phyloP scores from a whole-genome alignment of 1,284 basidiomycete species.

The Coniferiporia weirii region DNA sequence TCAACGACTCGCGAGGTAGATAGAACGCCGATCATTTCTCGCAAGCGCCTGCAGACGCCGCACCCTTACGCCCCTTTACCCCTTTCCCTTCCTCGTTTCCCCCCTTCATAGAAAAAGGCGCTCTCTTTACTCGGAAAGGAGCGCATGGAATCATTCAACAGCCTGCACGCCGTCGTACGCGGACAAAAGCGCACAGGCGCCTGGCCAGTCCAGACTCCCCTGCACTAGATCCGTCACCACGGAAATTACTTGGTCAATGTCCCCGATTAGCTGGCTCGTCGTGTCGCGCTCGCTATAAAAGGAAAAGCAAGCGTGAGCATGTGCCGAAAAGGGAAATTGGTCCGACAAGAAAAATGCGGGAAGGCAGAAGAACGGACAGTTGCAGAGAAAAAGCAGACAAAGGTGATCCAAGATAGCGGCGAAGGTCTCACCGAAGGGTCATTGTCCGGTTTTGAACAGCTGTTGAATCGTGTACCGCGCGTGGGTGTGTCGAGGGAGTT shows the following conservation, averaged over 20 bases:
- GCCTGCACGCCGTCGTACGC: constrained; percentile 91
- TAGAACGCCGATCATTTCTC: background rate
- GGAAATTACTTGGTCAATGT: constrained; percentile 84
- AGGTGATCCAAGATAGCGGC: background rate
- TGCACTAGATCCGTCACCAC: constrained; percentile 75
- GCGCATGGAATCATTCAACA: constrained; percentile 38
- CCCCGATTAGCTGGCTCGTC: constrained; percentile 89
- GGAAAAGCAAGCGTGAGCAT: background rate
- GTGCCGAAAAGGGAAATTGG: no score
- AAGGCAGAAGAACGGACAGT: background rate
- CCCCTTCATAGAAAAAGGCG: background rate
- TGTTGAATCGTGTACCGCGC: constrained; percentile 27
- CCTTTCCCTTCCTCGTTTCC: no score
- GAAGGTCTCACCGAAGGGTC: constrained; percentile 70
- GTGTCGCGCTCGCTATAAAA: constrained; percentile 85
- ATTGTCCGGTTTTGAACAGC: constrained; percentile 84
- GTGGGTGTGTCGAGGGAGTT: background rate
- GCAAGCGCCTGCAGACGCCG: background rate
- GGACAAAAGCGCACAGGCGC: constrained; percentile 69
- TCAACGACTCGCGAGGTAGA: background rate
- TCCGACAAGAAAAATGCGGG: background rate
- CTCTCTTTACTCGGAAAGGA: background rate
- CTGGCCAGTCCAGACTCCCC: constrained; percentile 73
- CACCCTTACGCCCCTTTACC: no score
- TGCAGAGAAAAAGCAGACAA: constrained; percentile 1